Percentiles rank a stretch among this genome's conserved stretches.
Evolutionary conservation across 352 stramenopile species (phyloP).

Genomic region (Phytophthora boehmeriae): DNA sequence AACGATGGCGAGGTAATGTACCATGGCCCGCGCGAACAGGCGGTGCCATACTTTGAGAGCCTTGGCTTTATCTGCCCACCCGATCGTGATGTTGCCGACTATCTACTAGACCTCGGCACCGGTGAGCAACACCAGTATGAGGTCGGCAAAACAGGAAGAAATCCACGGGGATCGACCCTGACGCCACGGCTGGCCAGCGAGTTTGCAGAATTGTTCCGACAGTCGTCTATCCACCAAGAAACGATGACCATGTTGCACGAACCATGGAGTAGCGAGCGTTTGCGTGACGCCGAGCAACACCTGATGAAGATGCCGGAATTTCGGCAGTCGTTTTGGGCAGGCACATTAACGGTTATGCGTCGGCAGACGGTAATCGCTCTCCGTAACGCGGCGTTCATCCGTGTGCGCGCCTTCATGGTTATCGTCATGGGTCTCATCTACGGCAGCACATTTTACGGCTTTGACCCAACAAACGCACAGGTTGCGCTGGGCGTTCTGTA

Average conservation of each 20-base stretch:
- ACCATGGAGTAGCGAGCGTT: constrained; percentile 8
- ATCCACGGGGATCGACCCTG: neutral
- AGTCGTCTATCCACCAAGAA: constrained; percentile 32
- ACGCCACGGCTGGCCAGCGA: constrained; percentile 18
- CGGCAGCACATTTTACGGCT: constrained; percentile 31
- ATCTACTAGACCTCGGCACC: constrained; percentile 30
- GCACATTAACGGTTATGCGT: constrained; percentile 32
- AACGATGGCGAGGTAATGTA: constrained; percentile 51
- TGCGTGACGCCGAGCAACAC: constrained; percentile 16
- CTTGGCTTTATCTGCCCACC: constrained; percentile 29
- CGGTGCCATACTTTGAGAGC: constrained; percentile 48
- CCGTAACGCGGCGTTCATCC: constrained; percentile 30
- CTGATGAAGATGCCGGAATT: constrained; percentile 58
- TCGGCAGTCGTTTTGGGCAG: constrained; percentile 56
- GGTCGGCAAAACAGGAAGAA: constrained; percentile 5
- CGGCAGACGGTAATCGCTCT: constrained; percentile 55
- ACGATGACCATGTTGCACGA: constrained; percentile 68
- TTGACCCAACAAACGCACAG: constrained; percentile 28
- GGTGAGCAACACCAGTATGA: constrained; percentile 30
- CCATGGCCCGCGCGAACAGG: constrained; percentile 61
- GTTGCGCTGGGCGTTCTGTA: constrained; percentile 67
- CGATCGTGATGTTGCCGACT: constrained; percentile 16
- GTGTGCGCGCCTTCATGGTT: constrained; percentile 25
- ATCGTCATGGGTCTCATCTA: constrained; percentile 38
- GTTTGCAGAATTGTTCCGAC: constrained; percentile 14